phyloP scores from a whole-genome alignment of 805 yeast genomes.

The Metschnikowia lachancei region DNA sequence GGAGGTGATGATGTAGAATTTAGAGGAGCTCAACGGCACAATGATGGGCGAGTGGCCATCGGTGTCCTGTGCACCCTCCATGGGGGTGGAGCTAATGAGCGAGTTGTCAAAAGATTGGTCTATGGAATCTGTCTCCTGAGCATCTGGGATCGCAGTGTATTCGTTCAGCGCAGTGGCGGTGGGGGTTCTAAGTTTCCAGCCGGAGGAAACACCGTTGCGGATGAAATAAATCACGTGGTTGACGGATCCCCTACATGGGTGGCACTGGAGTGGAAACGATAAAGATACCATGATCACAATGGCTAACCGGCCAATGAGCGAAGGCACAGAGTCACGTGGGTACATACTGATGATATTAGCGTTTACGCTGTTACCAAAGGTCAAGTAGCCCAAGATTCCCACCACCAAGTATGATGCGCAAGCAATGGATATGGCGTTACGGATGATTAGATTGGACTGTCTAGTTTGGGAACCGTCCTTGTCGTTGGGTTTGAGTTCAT shows the following conservation, averaged over 20 bases:
- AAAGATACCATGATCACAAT: conserved; percentile 71
- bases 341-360: conserved; percentile 75
- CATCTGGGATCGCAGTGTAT: conserved; percentile 24
- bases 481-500: conserved; percentile 52
- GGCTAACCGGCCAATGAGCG: conserved; percentile 56
- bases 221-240: conserved; percentile 62
- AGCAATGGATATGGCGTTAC: conserved; percentile 55
- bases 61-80: conserved; percentile 47
- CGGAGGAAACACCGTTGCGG: conserved; percentile 28
- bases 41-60: conserved; percentile 46
- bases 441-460: conserved; percentile 48
- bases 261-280: conserved; percentile 76
- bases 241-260: conserved; percentile 72
- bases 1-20: conserved; percentile 30
- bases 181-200: conserved; percentile 24
- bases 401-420: conserved; percentile 58
- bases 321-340: conserved; percentile 47
- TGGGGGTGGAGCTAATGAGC: conserved; percentile 43
- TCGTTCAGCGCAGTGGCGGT: conserved; percentile 19
- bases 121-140: conserved; percentile 15
- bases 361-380: conserved; percentile 76
- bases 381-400: conserved; percentile 68
- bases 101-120: conserved; percentile 30
- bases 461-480: conserved; percentile 39
- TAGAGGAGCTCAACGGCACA: conserved; percentile 30